Conservation (phyloP, 2,329 filamentous ascomycete genomes). For the Harringtonia aguacate region DNA sequence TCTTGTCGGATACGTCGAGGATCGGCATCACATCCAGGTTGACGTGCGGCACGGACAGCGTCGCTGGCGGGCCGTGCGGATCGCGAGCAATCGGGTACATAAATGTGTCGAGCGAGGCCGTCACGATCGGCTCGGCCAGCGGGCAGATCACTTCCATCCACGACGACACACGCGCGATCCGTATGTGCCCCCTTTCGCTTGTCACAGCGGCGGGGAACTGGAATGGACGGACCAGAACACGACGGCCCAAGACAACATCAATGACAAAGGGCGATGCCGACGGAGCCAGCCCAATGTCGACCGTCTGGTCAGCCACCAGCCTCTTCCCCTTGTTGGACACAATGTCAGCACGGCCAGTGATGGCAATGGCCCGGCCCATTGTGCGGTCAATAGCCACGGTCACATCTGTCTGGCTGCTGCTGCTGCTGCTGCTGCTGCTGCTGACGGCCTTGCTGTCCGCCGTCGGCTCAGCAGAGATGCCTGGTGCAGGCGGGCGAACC, state of each 20-base stretch:
- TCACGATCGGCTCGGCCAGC: slow-evolving; percentile 17
- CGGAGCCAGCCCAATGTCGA: slow-evolving; percentile 22
- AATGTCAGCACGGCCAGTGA: slow-evolving; percentile 31
- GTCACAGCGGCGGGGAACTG: slow-evolving; percentile 29
- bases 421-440: slow-evolving; percentile 11
- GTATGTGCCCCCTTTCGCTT: slow-evolving; percentile 22
- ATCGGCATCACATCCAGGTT: slow-evolving; percentile 34
- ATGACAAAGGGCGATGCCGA: slow-evolving; percentile 29
- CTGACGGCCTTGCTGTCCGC: background rate
- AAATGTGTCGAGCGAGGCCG: slow-evolving; percentile 18
- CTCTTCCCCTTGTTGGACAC: slow-evolving; percentile 21
- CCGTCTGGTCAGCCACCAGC: slow-evolving; percentile 27
- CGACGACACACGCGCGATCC: slow-evolving; percentile 30
- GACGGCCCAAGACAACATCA: slow-evolving; percentile 26
- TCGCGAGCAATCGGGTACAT: slow-evolving; percentile 25
- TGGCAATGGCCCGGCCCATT: slow-evolving; percentile 18
- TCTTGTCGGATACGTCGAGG: slow-evolving; percentile 25
- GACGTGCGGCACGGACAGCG: slow-evolving; percentile 28
- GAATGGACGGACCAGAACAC: slow-evolving; percentile 20
- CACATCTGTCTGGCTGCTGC: slow-evolving; percentile 12
- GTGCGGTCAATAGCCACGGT: slow-evolving; percentile 18
- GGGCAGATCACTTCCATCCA: slow-evolving; percentile 33
- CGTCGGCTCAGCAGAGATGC: background rate
- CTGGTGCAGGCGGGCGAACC: slow-evolving; percentile 9
- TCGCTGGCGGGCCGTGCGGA: slow-evolving; percentile 19